Conservation (phyloP, 345 rosid genomes). For the Streptanthus diversifolius region DNA sequence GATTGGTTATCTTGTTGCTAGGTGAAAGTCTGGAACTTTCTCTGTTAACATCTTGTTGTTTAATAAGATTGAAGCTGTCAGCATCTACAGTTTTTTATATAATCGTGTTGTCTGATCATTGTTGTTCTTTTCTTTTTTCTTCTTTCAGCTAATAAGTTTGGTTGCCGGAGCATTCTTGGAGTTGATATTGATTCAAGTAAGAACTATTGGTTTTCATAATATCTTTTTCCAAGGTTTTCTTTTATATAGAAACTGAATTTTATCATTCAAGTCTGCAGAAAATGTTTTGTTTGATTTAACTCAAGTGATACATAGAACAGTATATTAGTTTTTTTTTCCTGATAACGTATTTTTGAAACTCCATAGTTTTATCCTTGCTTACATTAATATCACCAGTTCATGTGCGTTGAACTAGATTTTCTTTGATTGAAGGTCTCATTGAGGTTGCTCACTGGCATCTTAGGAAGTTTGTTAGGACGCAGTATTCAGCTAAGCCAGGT, state of each 20-base stretch:
- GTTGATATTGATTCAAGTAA: constrained; percentile 89
- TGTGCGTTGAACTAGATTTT: constrained; percentile 5
- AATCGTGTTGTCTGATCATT: background rate
- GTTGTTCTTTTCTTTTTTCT: background rate
- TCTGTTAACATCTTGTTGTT: background rate
- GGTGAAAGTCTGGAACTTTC: background rate
- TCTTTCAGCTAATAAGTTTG: constrained; percentile 61
- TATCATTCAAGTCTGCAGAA: background rate
- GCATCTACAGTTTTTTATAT: background rate
- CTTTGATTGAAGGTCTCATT: constrained; percentile 50
- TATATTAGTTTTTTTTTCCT: background rate
- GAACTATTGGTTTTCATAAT: constrained; percentile 14
- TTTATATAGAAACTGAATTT: background rate
- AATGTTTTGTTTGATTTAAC: background rate
- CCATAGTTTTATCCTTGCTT: background rate
- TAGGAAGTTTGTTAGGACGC: constrained; percentile 48
- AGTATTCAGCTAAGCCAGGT: constrained; percentile 29
- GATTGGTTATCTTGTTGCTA: background rate
- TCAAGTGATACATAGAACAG: background rate
- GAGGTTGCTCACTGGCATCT: constrained; percentile 76
- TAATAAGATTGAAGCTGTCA: background rate
- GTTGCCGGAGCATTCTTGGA: constrained; percentile 78
- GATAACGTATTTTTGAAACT: background rate
- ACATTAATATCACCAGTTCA: background rate
- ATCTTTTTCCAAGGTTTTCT: background rate